A percentile compares a stretch with the other conserved stretches of the same genome.
phyloP scores from a whole-genome alignment of 169 alveolate species.

The Plasmodium knowlesi region DNA sequence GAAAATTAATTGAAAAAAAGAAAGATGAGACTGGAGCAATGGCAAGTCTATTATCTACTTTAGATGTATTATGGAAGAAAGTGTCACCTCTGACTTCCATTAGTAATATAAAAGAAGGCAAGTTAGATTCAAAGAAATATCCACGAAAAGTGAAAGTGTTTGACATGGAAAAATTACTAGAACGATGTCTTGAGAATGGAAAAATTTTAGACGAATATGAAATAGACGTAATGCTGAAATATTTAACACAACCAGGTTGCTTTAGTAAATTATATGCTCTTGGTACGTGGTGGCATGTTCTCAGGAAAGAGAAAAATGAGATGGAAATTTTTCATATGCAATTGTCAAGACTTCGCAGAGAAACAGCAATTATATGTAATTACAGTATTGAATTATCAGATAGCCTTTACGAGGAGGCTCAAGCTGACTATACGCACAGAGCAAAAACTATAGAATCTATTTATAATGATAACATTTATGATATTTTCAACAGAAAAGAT shows the following conservation, averaged over 20 bases:
- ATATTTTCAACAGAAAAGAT: not conserved
- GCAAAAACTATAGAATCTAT: not conserved
- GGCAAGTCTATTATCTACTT: not conserved
- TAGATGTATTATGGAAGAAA: not conserved
- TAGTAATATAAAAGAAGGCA: not conserved
- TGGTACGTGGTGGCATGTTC: not conserved
- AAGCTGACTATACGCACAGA: not conserved
- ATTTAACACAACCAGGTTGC: not conserved
- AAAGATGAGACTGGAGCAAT: not conserved
- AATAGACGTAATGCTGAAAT: not conserved
- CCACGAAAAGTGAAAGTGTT: not conserved
- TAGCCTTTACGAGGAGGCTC: not conserved
- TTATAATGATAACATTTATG: not conserved
- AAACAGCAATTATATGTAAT: not conserved
- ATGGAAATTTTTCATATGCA: not conserved
- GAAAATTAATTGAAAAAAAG: not conserved
- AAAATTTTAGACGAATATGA: not conserved
- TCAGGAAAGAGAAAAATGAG: not conserved
- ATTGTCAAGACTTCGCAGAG: not conserved
- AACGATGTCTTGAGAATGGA: not conserved
- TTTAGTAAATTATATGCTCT: not conserved
- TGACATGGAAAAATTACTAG: not conserved
- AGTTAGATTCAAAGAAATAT: not conserved
- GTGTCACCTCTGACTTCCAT: not conserved
- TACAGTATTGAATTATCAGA: not conserved